Evolutionary conservation across 2,329 filamentous ascomycete genomes (phyloP).

Genomic region (Geosmithia flava): DNA sequence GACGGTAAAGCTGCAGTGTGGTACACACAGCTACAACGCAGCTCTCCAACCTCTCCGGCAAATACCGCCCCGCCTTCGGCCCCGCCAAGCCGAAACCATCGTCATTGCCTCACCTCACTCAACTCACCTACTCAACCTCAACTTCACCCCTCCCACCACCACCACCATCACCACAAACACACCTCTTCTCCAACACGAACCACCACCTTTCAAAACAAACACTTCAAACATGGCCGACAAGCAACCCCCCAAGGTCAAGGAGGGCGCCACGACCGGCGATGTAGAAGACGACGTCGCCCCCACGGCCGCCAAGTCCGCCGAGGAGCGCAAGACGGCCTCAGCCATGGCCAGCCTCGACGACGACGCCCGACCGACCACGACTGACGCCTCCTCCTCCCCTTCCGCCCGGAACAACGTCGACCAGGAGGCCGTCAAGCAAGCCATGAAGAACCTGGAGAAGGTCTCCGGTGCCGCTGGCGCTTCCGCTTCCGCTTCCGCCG

Average conservation of each 20-base stretch:
- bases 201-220: background rate
- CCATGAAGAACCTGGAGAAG: slow-evolving; percentile 45
- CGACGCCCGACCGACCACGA: slow-evolving; percentile 24
- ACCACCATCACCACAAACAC: background rate
- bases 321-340: slow-evolving; percentile 66
- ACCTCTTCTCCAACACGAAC: background rate
- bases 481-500: slow-evolving; percentile 10
- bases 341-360: slow-evolving; percentile 60
- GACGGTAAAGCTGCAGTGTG: no score
- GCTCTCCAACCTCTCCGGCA: no score
- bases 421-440: slow-evolving; percentile 56
- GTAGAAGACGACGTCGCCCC: slow-evolving; percentile 42
- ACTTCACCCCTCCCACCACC: background rate
- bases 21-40: no score
- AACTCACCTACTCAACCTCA: no score
- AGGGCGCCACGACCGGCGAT: slow-evolving; percentile 47
- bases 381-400: slow-evolving; percentile 16
- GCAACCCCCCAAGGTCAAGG: slow-evolving; percentile 43
- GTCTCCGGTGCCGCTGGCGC: slow-evolving; percentile 10
- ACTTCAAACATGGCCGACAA: slow-evolving; percentile 40
- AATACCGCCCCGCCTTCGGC: no score
- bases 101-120: no score
- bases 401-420: slow-evolving; percentile 39
- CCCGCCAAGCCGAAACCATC: no score
- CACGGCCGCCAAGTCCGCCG: slow-evolving; percentile 47